Percentiles rank a stretch among this genome's conserved stretches.
Evolutionary conservation across 495 filamentous ascomycete species (phyloP).

Genomic region (Sordaria brevicollis): DNA sequence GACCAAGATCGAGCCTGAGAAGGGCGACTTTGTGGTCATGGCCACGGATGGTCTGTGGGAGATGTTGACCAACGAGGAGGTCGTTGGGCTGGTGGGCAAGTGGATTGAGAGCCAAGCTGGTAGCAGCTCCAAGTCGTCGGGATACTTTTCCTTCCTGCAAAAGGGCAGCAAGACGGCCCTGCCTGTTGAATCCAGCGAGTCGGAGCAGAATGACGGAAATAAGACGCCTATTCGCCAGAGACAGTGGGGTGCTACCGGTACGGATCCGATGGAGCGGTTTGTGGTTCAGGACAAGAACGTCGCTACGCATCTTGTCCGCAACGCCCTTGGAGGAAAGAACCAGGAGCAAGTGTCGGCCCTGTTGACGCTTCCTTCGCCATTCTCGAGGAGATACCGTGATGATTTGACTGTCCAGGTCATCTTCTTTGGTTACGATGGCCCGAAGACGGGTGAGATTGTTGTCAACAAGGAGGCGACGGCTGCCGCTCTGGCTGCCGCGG

Average conservation of each 20-base stretch:
- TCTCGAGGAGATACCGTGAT: constrained; percentile 82
- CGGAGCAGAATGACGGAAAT: constrained; percentile 37
- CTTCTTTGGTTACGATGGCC: constrained; percentile 76
- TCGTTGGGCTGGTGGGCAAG: constrained; percentile 88
- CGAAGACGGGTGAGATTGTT: constrained; percentile 62
- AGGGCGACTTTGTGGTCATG: constrained; percentile 92
- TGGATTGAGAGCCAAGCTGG: constrained; percentile 77
- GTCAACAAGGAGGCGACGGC: constrained; percentile 83
- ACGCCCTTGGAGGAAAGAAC: constrained; percentile 90
- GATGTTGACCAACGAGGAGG: constrained; percentile 98
- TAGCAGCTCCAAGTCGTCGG: constrained; percentile 27
- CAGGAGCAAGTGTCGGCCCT: constrained; percentile 90
- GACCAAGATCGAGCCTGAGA: constrained; percentile 82
- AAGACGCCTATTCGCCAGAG: constrained; percentile 71
- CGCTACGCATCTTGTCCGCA: constrained; percentile 90
- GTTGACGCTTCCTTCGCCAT: constrained; percentile 83
- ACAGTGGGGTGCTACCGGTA: constrained; percentile 66
- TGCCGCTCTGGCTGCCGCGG: constrained; percentile 14
- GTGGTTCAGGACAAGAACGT: constrained; percentile 94
- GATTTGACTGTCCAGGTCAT: constrained; percentile 97
- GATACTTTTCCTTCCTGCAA: constrained; percentile 42
- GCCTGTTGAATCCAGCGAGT: constrained; percentile 42
- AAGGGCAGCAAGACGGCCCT: constrained; percentile 26
- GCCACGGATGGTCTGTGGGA: constrained; percentile 98
- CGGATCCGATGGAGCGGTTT: constrained; percentile 61